phyloP scores from a whole-genome alignment of 2,329 filamentous ascomycete species.

The Hypomyces rosellus region DNA sequence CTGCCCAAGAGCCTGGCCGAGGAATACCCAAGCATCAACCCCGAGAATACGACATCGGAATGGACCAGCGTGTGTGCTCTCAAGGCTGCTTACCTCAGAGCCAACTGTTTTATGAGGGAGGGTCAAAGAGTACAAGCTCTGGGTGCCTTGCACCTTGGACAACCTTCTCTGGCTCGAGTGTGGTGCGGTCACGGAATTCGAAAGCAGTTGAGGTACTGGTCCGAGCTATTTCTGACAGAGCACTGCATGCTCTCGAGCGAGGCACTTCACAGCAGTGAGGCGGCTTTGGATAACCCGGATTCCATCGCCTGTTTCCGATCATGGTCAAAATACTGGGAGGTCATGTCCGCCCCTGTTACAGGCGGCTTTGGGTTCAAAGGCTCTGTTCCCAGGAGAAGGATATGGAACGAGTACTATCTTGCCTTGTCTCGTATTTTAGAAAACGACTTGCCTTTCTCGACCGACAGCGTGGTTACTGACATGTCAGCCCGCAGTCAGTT shows the following conservation, averaged over 20 bases:
- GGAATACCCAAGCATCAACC: constrained; percentile 46
- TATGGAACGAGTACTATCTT: constrained; percentile 83
- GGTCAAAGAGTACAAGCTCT: constrained; percentile 53
- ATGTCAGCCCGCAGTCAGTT: constrained; percentile 57
- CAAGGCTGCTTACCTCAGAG: constrained; percentile 72
- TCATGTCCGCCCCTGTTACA: constrained; percentile 37
- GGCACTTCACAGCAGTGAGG: constrained; percentile 45
- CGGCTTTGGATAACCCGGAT: constrained; percentile 45
- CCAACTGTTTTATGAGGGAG: constrained; percentile 51
- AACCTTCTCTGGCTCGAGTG: constrained; percentile 54
- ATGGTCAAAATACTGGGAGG: constrained; percentile 66
- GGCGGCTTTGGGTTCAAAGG: constrained; percentile 55
- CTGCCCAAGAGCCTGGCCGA: constrained; percentile 59
- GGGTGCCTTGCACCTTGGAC: constrained; percentile 57
- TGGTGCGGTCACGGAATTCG: constrained; percentile 47
- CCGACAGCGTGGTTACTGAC: constrained; percentile 38
- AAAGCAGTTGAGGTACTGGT: constrained; percentile 69
- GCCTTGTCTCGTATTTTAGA: constrained; percentile 72
- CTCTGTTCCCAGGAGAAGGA: constrained; percentile 54
- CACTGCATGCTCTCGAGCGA: constrained; percentile 64
- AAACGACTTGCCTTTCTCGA: constrained; percentile 54
- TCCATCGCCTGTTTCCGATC: constrained; percentile 54
- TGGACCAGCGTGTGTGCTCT: constrained; percentile 81
- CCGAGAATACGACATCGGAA: constrained; percentile 50
- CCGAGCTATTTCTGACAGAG: constrained; percentile 69